These are phyloP conservation scores for Biancaea sappan DNA, from an alignment of 306 rosid species.

Conservation along the genomic window DNA sequence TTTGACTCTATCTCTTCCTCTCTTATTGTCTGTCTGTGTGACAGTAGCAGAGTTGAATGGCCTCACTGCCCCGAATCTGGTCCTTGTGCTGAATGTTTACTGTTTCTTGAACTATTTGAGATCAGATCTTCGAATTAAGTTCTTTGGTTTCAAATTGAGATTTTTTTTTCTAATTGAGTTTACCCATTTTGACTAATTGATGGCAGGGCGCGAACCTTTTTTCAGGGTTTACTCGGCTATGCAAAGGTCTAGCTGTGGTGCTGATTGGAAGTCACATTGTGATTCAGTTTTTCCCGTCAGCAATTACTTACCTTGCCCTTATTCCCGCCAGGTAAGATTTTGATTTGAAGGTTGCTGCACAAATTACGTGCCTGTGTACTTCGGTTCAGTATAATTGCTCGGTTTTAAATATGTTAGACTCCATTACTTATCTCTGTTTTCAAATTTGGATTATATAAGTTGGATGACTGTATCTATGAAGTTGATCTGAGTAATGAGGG, in stretches of 20 bases:
- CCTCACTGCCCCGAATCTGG: conserved; percentile 4
- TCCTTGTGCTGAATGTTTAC: conserved; percentile 3
- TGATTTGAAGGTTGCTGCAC: background rate
- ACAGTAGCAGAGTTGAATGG: background rate
- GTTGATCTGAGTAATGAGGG: background rate
- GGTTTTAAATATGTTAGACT: background rate
- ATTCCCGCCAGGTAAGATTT: conserved; percentile 75
- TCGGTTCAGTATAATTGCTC: background rate
- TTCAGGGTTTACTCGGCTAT: conserved; percentile 74
- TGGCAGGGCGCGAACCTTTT: conserved; percentile 48
- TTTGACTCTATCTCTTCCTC: conserved; percentile 17
- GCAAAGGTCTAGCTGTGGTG: conserved; percentile 76
- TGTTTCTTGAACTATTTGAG: background rate
- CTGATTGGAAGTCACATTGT: conserved; percentile 72
- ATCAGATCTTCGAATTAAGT: conserved; percentile 30
- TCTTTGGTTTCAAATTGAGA: background rate
- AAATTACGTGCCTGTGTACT: background rate
- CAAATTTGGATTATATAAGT: background rate
- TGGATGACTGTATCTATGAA: background rate
- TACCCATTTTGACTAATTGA: background rate
- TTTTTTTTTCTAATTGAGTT: background rate
- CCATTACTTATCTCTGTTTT: background rate
- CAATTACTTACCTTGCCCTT: conserved; percentile 71
- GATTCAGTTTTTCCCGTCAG: conserved; percentile 64
- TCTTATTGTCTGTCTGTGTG: background rate